Evolutionary conservation across 169 alveolate genomes (phyloP).

Genomic region (Ichthyophthirius multifiliis): DNA sequence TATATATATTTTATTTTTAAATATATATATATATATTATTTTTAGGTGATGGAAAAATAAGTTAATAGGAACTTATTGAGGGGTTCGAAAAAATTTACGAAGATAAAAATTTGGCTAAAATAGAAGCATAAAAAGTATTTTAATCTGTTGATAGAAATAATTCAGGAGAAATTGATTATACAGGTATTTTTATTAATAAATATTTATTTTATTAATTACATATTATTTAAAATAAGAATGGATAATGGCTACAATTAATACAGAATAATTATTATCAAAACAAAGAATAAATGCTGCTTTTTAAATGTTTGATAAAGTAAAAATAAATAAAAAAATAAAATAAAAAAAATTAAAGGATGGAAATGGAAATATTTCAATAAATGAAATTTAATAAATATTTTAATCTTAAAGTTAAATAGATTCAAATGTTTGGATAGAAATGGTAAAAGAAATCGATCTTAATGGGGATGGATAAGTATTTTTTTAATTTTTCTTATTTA

Average conservation of each 20-base stretch:
- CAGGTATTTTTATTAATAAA: no score
- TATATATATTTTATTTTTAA: no score
- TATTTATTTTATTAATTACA: no score
- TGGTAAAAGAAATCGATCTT: conserved; percentile 67
- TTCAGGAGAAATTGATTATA: conserved; percentile 94
- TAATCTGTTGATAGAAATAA: conserved; percentile 91
- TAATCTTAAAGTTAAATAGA: conserved; percentile 35
- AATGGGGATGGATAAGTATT: conserved; percentile 48
- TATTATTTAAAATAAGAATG: no score
- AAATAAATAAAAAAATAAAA: not conserved
- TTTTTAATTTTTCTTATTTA: not conserved
- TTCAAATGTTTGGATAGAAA: conserved; percentile 59
- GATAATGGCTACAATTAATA: conserved; percentile 66
- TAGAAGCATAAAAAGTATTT: conserved; percentile 92
- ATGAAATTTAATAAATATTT: conserved; percentile 65
- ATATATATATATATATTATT: no score
- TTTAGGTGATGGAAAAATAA: conserved; percentile 70
- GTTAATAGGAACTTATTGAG: conserved; percentile 53
- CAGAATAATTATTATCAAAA: conserved; percentile 46
- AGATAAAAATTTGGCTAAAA: conserved; percentile 63
- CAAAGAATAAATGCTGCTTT: conserved; percentile 68
- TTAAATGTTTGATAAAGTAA: conserved; percentile 63
- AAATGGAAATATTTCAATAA: conserved; percentile 69
- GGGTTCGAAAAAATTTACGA: conserved; percentile 1
- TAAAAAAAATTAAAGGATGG: conserved; percentile 35